These are phyloP conservation scores for Vigna radiata DNA, from an alignment of 306 rosid species.

Conservation along the genomic window DNA sequence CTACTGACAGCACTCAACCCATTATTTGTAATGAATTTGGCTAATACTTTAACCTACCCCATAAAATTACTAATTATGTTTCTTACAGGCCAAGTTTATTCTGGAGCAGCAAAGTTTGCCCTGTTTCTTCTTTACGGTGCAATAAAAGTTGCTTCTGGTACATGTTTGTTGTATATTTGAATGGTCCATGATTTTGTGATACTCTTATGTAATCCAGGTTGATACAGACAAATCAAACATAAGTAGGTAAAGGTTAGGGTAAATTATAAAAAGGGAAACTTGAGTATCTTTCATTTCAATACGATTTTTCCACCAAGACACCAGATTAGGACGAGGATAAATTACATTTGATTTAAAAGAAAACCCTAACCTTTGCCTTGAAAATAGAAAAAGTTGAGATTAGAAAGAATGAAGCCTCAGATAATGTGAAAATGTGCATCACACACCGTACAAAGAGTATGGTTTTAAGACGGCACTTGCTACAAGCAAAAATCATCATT, in stretches of 20 bases:
- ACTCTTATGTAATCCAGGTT: not conserved
- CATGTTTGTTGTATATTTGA: not conserved
- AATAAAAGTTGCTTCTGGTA: not conserved
- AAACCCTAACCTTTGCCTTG: not conserved
- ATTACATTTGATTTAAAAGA: not conserved
- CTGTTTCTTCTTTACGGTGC: not conserved
- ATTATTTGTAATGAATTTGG: too few relatives aligned
- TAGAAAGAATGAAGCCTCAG: constrained; percentile 35
- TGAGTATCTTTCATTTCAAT: not conserved
- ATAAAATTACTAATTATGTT: not conserved
- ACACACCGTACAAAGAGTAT: not conserved
- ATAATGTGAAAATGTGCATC: constrained; percentile 33
- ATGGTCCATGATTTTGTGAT: not conserved
- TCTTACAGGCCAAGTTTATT: not conserved
- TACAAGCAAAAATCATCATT: constrained; percentile 33
- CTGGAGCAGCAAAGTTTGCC: not conserved
- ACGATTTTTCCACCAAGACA: not conserved
- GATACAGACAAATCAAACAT: not conserved
- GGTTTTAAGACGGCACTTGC: constrained; percentile 45
- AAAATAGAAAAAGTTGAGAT: not conserved
- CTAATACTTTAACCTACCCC: not conserved
- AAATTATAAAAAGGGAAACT: not conserved
- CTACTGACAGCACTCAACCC: too few relatives aligned
- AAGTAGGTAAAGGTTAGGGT: not conserved
- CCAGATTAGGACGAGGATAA: not conserved